These are phyloP conservation scores for Alternaria sp. DNA, from an alignment of 2,329 filamentous ascomycete genomes.

Conservation along the genomic window DNA sequence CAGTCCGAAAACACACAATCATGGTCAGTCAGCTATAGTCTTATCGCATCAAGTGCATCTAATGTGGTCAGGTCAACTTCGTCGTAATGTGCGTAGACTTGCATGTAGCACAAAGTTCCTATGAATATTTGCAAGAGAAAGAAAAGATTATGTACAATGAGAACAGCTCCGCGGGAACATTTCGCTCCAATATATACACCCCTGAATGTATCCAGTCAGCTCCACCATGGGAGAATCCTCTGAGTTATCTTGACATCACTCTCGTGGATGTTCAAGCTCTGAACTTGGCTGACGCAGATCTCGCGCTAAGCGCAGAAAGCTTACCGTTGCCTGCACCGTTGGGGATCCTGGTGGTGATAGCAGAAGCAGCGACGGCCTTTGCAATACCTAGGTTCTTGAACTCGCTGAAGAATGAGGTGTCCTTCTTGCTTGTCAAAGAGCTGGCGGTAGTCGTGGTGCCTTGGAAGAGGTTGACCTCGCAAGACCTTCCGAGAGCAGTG, in stretches of 20 bases:
- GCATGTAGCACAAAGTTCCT: too few species aligned
- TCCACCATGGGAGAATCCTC: accelerated
- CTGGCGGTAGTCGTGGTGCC: not conserved
- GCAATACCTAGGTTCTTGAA: not conserved
- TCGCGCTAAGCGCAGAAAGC: not conserved
- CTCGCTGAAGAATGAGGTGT: not conserved
- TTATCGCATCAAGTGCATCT: too few species aligned
- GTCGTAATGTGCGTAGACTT: too few species aligned
- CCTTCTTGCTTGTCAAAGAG: not conserved
- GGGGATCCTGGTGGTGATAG: not conserved
- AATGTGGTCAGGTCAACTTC: too few species aligned
- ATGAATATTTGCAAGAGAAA: too few species aligned
- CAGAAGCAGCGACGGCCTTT: not conserved
- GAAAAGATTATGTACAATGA: too few species aligned
- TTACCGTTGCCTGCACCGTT: not conserved
- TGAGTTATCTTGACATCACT: accelerated
- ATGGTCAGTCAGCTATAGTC: too few species aligned
- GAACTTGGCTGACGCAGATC: not conserved
- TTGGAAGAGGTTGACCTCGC: not conserved
- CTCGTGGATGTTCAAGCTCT: not conserved
- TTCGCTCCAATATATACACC: too few species aligned
- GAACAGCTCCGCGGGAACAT: too few species aligned
- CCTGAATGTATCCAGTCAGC: accelerated
- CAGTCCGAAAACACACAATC: too few species aligned
- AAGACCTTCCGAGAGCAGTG: not conserved